Conservation (phyloP, 371 early-diverging fungal genomes). For the Mucor plumbeus region DNA sequence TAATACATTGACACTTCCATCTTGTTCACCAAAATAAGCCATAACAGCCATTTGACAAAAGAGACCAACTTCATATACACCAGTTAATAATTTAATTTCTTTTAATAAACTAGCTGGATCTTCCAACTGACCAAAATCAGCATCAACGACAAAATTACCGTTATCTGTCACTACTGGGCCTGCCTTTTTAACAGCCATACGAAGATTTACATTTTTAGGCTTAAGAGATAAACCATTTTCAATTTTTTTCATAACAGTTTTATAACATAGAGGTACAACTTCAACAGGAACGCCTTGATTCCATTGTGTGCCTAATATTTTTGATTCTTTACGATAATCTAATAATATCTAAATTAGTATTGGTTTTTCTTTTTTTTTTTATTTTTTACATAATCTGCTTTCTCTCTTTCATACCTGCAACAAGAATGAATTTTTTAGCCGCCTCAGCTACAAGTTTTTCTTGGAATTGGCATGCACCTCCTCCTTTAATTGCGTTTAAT, state of each 20-base stretch:
- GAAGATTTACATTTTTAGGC: slow-evolving; percentile 54
- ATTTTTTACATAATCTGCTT: neutral
- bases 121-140: slow-evolving; percentile 73
- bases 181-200: slow-evolving; percentile 85
- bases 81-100: slow-evolving; percentile 77
- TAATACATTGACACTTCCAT: slow-evolving; percentile 26
- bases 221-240: slow-evolving; percentile 22
- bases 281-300: slow-evolving; percentile 87
- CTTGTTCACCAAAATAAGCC: slow-evolving; percentile 80
- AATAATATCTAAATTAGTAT: neutral
- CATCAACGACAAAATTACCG: slow-evolving; percentile 92
- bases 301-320: slow-evolving; percentile 79
- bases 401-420: slow-evolving; percentile 61
- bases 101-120: slow-evolving; percentile 61
- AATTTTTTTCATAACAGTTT: slow-evolving; percentile 10
- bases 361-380: too few relatives aligned
- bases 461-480: slow-evolving; percentile 92
- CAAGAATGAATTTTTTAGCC: slow-evolving; percentile 81
- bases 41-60: slow-evolving; percentile 83
- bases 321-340: slow-evolving; percentile 85
- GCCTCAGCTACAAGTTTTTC: slow-evolving; percentile 91
- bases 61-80: slow-evolving; percentile 90
- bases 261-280: slow-evolving; percentile 80
- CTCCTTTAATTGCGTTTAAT: slow-evolving; percentile 92
- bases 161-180: slow-evolving; percentile 95